Base-by-base conservation (phyloP, 129 eudicot genomes). In the Artemisia tridentata region DNA sequence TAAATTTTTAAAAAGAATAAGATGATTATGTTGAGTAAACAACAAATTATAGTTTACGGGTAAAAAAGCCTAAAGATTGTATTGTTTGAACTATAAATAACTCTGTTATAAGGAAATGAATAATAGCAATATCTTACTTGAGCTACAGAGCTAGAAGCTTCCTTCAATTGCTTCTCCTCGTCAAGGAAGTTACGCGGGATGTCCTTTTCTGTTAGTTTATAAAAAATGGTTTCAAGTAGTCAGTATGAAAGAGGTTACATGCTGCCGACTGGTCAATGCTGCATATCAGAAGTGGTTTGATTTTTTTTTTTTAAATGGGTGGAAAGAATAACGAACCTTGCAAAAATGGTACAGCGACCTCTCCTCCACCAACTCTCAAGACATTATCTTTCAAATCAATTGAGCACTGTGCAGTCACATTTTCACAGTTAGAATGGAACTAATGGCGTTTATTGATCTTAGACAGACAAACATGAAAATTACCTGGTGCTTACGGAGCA, bases 301-400 rank as follows among this genome's bases (percentile, higher is more conserved):
- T 38, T 38, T 38, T 38, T 4, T 34, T 3, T 31, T 34, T 34
- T 34, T 34, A 2, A 38, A 38, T 38, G 11, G 45, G 45, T 38
- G 45, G 45, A 38, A 38, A 38, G 45, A 38, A 7, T 38, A 38
- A 38, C 45, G 14, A 70, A 93, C 97, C 97, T 77, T 80, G 84
- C 81, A 90, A 73, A 80, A 93, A 93, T 27, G 97, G 97, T 60
- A 93, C 98, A 18, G 98, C 75, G 69, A 93, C 97, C 85, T 93
- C 98, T 63, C 97, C 97, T 75, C 97, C 97, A 38, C 97, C 98
- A 82, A 93, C 90, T 87, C 98, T 84, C 81, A 93, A 67, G 41
- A 93, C 95, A 71, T 87, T 93, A 19, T 93, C 98, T 80, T 93
- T 93, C 73, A 93, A 84, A 90, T 93, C 98, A 68, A 93, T 93